Base-by-base conservation (phyloP, 495 filamentous ascomycete species). In the Thozetella sp. region DNA sequence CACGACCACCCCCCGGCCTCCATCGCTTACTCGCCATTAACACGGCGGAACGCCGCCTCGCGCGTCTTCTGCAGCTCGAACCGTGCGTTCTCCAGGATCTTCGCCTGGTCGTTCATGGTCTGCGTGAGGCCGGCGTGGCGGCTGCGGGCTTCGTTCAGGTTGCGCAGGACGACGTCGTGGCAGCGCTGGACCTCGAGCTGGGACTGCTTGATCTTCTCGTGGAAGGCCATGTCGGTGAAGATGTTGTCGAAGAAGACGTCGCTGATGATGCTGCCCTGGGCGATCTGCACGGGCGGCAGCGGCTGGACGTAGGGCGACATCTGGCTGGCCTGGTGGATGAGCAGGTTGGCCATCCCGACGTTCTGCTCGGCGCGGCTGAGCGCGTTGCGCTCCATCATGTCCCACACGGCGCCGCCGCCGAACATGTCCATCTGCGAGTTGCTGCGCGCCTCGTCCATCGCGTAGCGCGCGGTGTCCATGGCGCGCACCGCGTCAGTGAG, bases 241-340 rank as follows among this genome's bases (percentile, higher is more conserved):
- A 81, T 69, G 50, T 80, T 80, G 61, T 82, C 76, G 55, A 81
- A 82, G 24, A 81, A 61, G 1, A 81, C 62, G 57, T 81, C 77
- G 20, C 67, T 61, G 63, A 80, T 63, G 26, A 80, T 59, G 53
- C 67, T 70, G 10, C 72, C 72, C 19, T 71, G 61, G 1, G 69
- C 70, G 51, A 81, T 76, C 12, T 56, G 45, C 12, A 74, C 58
- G 0, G 43, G 22, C 1, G 77, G 76, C n/a, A 76, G 55, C 10
- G 63, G 54, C 22, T 55, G 27, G 0, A 78, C 71, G 9, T 66
- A 60, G 20, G 56, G 57, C 1, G 75, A 68, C 50, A 76, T 70
- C 37, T 64, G 63, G 62, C 75, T 70, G 1, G 72, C 72, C 40
- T 76, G 72, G 20, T 56, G 58, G 19, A 74, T 65, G 22, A 66